Evolutionary conservation across 2,329 filamentous ascomycete species (phyloP).

Genomic region (Fusarium sp.): DNA sequence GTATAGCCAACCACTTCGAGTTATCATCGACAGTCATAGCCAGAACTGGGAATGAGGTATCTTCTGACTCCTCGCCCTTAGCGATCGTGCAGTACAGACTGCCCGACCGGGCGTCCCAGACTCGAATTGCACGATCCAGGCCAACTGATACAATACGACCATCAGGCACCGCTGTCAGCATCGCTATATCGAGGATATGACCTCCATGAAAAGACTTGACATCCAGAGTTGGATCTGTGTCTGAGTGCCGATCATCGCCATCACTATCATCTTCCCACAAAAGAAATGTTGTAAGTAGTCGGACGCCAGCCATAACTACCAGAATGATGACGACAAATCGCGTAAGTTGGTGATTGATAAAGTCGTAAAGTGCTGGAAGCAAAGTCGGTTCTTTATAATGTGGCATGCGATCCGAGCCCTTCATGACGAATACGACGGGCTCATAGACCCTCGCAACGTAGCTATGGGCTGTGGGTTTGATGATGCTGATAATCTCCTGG

Average conservation of each 20-base stretch:
- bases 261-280: slow-evolving; percentile 72
- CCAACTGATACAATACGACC: slow-evolving; percentile 77
- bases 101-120: slow-evolving; percentile 71
- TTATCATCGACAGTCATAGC: slow-evolving; percentile 73
- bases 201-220: slow-evolving; percentile 71
- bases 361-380: slow-evolving; percentile 68
- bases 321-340: slow-evolving; percentile 73
- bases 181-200: slow-evolving; percentile 76
- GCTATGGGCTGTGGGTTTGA: slow-evolving; percentile 77
- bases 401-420: slow-evolving; percentile 74
- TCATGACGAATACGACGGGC: slow-evolving; percentile 78
- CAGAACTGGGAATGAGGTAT: slow-evolving; percentile 69
- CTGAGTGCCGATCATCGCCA: slow-evolving; percentile 59
- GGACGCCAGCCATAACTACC: slow-evolving; percentile 72
- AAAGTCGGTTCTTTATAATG: slow-evolving; percentile 55
- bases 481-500: slow-evolving; percentile 78
- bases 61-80: slow-evolving; percentile 56
- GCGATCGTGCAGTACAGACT: slow-evolving; percentile 57
- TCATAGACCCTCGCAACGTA: slow-evolving; percentile 81
- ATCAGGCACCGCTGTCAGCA: slow-evolving; percentile 70
- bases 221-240: slow-evolving; percentile 64
- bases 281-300: slow-evolving; percentile 79
- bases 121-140: slow-evolving; percentile 74
- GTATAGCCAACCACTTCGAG: slow-evolving; percentile 74
- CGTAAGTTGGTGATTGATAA: slow-evolving; percentile 69